Conservation (phyloP, 768 basidiomycete species). For the Mrakia gelida region DNA sequence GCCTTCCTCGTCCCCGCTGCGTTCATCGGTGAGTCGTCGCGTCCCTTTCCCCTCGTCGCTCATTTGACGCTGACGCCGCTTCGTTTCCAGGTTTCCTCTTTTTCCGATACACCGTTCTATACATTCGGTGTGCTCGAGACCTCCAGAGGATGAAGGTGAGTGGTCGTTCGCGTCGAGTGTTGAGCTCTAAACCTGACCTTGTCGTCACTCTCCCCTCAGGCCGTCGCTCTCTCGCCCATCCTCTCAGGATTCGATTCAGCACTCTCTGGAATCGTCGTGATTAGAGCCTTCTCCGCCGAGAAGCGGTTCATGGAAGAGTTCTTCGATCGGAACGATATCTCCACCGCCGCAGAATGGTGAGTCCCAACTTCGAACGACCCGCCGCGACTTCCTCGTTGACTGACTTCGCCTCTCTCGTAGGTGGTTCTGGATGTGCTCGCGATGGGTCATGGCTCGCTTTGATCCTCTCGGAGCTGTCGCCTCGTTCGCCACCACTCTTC, state of each 20-base stretch:
- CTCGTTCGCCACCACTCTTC: conserved; percentile 68
- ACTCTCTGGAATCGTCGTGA: conserved; percentile 84
- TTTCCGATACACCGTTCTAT: conserved; percentile 46
- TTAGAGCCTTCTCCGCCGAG: conserved; percentile 84
- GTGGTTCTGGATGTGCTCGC: conserved; percentile 80
- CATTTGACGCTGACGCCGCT: conserved; percentile 37
- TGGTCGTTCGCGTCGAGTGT: no score
- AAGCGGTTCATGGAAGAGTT: conserved; percentile 68
- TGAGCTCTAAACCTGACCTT: no score
- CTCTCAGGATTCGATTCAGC: conserved; percentile 60
- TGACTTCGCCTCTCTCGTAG: background rate
- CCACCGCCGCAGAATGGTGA: conserved; percentile 45
- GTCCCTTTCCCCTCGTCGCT: conserved; percentile 53
- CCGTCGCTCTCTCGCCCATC: conserved; percentile 76
- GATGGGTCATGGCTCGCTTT: conserved; percentile 79
- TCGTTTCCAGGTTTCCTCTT: conserved; percentile 58
- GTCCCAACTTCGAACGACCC: background rate
- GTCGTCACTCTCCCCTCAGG: conserved; percentile 49
- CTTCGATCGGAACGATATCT: conserved; percentile 53
- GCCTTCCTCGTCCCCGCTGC: conserved; percentile 74
- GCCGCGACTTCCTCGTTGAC: background rate
- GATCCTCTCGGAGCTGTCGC: conserved; percentile 71
- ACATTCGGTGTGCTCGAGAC: conserved; percentile 62
- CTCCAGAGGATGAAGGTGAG: no score
- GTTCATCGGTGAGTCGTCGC: conserved; percentile 53